phyloP scores from a whole-genome alignment of 2,329 filamentous ascomycete species.

The Talaromyces sp. region DNA sequence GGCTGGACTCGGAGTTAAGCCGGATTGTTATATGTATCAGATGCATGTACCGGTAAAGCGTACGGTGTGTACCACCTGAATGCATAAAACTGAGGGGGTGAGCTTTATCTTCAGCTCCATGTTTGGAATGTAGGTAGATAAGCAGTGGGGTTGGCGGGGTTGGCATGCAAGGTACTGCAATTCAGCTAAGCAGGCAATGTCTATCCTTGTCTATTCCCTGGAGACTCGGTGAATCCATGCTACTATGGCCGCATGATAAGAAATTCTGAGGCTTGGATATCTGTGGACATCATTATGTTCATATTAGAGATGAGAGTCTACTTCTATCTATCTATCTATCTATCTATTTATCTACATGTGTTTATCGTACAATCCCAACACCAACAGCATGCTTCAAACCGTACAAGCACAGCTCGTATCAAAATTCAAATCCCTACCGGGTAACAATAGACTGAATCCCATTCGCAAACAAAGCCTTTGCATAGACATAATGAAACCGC shows the following conservation, averaged over 20 bases:
- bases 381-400: background rate
- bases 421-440: background rate
- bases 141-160: background rate
- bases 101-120: background rate
- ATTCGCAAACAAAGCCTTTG: conserved; percentile 16
- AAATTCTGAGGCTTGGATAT: background rate
- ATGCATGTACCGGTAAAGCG: no score
- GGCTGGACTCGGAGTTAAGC: background rate
- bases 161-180: background rate
- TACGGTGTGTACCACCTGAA: background rate
- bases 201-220: background rate
- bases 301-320: background rate
- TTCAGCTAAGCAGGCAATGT: no score
- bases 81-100: background rate
- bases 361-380: background rate
- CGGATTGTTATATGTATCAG: no score
- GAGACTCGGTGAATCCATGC: background rate
- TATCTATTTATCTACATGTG: background rate
- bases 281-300: background rate
- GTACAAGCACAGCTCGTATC: background rate
- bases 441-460: conserved; percentile 7
- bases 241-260: background rate
- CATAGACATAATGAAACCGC: conserved; percentile 14
- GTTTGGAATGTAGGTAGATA: background rate
- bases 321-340: background rate